Percentiles rank a stretch among this genome's conserved stretches.
Conservation (phyloP, 176 grass and related monocot genomes). For the Puccinellia tenuiflora region DNA sequence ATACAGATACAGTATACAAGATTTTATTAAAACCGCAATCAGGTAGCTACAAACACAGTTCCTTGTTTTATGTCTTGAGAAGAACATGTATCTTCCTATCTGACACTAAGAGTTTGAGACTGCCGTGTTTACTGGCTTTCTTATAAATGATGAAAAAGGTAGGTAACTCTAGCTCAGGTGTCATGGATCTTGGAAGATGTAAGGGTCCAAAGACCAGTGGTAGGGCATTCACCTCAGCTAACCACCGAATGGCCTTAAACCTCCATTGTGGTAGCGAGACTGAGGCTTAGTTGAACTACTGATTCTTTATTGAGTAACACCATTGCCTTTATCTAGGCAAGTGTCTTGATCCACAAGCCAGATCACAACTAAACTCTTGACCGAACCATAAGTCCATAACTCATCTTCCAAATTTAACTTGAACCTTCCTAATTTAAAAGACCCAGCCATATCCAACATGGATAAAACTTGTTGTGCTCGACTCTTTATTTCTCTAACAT, state of each 20-base stretch:
- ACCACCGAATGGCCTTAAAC: background rate
- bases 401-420: background rate
- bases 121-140: background rate
- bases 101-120: background rate
- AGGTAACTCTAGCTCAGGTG: background rate
- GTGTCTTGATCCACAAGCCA: background rate
- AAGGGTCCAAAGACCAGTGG: background rate
- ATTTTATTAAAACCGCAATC: background rate
- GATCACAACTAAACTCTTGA: background rate
- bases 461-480: background rate
- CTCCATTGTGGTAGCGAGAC: background rate
- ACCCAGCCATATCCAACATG: background rate
- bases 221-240: background rate
- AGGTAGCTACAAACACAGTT: slow-evolving; percentile 3
- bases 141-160: slow-evolving; percentile 7
- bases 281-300: background rate
- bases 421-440: background rate
- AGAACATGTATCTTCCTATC: background rate
- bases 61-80: background rate
- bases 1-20: background rate
- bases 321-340: background rate
- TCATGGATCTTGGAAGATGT: background rate
- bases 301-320: background rate
- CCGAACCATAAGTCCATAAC: background rate
- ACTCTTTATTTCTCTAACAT: background rate